These are phyloP conservation scores for Brassica cretica DNA, from an alignment of 345 rosid species.

Conservation along the genomic window DNA sequence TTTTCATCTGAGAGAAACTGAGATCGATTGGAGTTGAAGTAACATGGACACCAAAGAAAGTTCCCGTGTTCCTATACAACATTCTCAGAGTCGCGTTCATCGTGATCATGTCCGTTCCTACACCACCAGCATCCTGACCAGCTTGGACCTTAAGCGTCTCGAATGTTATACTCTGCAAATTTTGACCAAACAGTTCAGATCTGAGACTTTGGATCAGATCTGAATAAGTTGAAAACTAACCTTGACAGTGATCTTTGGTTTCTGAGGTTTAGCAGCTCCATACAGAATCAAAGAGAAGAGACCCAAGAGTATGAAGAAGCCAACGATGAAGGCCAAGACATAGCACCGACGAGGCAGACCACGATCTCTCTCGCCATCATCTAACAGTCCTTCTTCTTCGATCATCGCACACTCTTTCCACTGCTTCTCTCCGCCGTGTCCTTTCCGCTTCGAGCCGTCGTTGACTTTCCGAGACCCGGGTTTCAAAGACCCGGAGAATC, in stretches of 20 bases:
- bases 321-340: slow-evolving; percentile 69
- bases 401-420: slow-evolving; percentile 79
- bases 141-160: slow-evolving; percentile 86
- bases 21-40: slow-evolving; percentile 77
- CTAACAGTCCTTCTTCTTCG: slow-evolving; percentile 95
- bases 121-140: slow-evolving; percentile 85
- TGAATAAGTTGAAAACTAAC: slow-evolving; percentile 36
- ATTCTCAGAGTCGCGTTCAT: slow-evolving; percentile 76
- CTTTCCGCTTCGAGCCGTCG: slow-evolving; percentile 52
- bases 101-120: slow-evolving; percentile 86
- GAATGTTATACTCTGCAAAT: slow-evolving; percentile 67
- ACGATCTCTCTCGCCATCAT: slow-evolving; percentile 61
- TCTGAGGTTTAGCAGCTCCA: slow-evolving; percentile 84
- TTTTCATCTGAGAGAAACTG: slow-evolving; percentile 55
- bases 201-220: neutral
- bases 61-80: slow-evolving; percentile 80
- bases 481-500: slow-evolving; percentile 87
- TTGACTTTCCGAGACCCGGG: slow-evolving; percentile 91
- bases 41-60: slow-evolving; percentile 94
- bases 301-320: slow-evolving; percentile 79
- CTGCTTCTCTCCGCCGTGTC: slow-evolving; percentile 61
- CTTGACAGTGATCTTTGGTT: slow-evolving; percentile 85
- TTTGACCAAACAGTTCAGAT: slow-evolving; percentile 4
- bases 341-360: slow-evolving; percentile 88
- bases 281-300: slow-evolving; percentile 80